A percentile compares a stretch with the other conserved stretches of the same genome.
Conservation (phyloP, 2,329 filamentous ascomycete species). For the Juglanconis sp. region DNA sequence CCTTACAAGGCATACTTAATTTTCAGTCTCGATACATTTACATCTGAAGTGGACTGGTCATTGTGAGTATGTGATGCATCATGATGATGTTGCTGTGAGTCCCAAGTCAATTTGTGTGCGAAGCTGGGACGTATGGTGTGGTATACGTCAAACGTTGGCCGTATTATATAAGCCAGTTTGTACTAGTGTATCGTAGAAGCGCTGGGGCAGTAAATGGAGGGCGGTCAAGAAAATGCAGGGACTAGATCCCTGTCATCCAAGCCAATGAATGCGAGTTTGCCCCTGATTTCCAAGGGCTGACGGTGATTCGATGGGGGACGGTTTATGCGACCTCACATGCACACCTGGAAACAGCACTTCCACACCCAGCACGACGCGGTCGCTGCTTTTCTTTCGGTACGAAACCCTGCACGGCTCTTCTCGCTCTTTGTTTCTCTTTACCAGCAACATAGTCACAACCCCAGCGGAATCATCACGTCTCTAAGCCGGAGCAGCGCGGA, state of each 20-base stretch:
- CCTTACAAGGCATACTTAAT: slow-evolving; percentile 17
- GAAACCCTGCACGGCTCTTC: too few relatives aligned
- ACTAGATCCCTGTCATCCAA: slow-evolving; percentile 3
- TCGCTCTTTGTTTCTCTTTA: neutral
- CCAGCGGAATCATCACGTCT: neutral
- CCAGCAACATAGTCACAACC: neutral
- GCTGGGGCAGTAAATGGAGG: neutral
- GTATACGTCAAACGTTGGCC: too few relatives aligned
- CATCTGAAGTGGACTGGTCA: neutral
- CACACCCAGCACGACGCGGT: neutral
- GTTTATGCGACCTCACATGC: slow-evolving; percentile 16
- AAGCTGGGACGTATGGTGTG: too few relatives aligned
- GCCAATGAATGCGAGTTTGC: neutral
- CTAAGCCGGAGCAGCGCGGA: neutral
- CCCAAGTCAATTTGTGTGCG: too few relatives aligned
- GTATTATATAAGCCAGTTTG: too few relatives aligned
- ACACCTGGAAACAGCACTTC: neutral
- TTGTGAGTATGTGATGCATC: neutral
- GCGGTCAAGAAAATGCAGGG: slow-evolving; percentile 2
- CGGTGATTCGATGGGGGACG: neutral
- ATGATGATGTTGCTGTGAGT: neutral
- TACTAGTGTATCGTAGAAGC: neutral
- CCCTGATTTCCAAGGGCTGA: neutral
- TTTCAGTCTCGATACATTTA: slow-evolving; percentile 5
- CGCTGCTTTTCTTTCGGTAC: neutral